Percentiles rank a stretch among this genome's conserved stretches.
Conservation (phyloP, 768 basidiomycete species). For the Pleurotus eryngii region DNA sequence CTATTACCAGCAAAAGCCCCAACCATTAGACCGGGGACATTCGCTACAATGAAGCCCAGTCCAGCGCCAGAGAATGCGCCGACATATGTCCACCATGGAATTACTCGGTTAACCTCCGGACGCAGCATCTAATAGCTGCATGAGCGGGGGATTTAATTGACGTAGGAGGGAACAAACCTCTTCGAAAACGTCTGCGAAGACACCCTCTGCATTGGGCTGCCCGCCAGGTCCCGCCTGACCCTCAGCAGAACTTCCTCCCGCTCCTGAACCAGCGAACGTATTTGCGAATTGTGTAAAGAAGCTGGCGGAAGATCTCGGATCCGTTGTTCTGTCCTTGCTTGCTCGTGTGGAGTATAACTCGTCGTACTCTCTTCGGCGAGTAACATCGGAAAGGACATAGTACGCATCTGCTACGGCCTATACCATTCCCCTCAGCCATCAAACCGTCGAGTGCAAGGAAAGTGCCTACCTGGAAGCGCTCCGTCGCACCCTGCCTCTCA, state of each 20-base stretch:
- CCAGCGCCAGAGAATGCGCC: conserved; percentile 73
- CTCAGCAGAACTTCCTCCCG: conserved; percentile 22
- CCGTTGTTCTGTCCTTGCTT: conserved; percentile 47
- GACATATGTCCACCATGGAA: conserved; percentile 75
- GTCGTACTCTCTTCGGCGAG: conserved; percentile 73
- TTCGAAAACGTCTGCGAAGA: conserved; percentile 90
- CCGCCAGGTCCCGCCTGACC: conserved; percentile 27
- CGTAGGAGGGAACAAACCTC: conserved; percentile 49
- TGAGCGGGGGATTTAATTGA: not conserved
- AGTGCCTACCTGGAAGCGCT: conserved; percentile 68
- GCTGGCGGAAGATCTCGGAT: conserved; percentile 63
- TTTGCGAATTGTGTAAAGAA: conserved; percentile 78
- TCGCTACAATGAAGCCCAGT: conserved; percentile 61
- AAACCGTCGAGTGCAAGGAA: not conserved
- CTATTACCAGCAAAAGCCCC: conserved; percentile 88
- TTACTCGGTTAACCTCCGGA: conserved; percentile 72
- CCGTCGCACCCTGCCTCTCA: conserved; percentile 77
- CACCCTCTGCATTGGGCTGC: conserved; percentile 72
- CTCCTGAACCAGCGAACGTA: conserved; percentile 55
- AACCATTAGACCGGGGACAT: conserved; percentile 81
- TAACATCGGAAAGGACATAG: conserved; percentile 83
- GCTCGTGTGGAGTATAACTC: conserved; percentile 54
- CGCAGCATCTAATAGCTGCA: conserved; percentile 57
- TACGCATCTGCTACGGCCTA: conserved; percentile 92
- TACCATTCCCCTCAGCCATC: not conserved